Percentiles rank a stretch among this genome's conserved stretches.
Evolutionary conservation across 208 protist genomes (phyloP).

Genomic region (Naegleria gruberi): DNA sequence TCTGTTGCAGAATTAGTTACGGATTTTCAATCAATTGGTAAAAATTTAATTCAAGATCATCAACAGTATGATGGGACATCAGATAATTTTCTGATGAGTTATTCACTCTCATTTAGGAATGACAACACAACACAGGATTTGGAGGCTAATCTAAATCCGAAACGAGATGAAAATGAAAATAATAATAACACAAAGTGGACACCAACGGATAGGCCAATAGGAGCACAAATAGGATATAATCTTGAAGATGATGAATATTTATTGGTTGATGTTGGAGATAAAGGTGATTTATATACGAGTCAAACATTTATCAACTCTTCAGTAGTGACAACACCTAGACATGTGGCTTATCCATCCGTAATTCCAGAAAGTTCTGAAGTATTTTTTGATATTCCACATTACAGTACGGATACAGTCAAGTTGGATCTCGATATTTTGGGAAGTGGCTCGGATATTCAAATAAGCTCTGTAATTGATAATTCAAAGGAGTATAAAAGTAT

Average conservation of each 20-base stretch:
- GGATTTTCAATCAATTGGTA: too few species aligned
- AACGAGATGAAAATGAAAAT: too few species aligned
- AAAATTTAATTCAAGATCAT: too few species aligned
- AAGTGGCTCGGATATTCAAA: neutral
- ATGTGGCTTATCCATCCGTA: neutral
- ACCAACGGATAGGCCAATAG: too few species aligned
- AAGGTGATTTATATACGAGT: neutral
- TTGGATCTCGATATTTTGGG: neutral
- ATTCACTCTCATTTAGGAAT: too few species aligned
- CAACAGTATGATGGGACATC: too few species aligned
- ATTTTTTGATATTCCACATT: neutral
- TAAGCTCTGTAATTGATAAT: neutral
- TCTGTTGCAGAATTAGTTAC: too few species aligned
- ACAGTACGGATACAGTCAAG: neutral
- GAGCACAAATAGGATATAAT: too few species aligned
- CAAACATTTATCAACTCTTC: neutral
- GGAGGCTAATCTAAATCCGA: too few species aligned
- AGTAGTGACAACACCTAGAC: neutral
- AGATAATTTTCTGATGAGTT: too few species aligned
- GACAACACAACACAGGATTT: too few species aligned
- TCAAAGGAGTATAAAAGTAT: neutral
- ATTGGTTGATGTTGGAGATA: neutral
- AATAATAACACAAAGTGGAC: too few species aligned
- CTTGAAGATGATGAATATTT: neutral
- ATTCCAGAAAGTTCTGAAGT: neutral